Evolutionary conservation across 371 early-diverging fungal species (phyloP).

Genomic region (Mortierella sp.): DNA sequence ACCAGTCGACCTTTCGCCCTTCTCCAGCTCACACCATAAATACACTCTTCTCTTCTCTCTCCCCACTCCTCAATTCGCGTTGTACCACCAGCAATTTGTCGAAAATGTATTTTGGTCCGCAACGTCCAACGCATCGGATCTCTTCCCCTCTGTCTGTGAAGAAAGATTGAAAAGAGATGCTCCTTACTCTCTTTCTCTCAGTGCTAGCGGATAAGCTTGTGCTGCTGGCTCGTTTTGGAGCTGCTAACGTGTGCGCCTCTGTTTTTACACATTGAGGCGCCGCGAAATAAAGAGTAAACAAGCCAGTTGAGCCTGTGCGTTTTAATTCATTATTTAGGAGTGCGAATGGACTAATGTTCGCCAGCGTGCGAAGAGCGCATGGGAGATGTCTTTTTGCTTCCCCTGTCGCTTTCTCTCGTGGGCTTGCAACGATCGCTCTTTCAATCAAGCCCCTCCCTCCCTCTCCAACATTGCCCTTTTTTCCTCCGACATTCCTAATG

Average conservation of each 20-base stretch:
- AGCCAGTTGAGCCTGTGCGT: slow-evolving; percentile 11
- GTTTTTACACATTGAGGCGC: slow-evolving; percentile 4
- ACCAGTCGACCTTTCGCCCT: neutral
- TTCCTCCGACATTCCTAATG: slow-evolving; percentile 1
- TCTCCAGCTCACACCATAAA: slow-evolving; percentile 1
- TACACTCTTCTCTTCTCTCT: neutral
- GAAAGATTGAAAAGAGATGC: neutral
- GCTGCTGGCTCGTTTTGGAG: neutral
- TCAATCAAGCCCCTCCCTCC: neutral
- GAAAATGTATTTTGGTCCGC: neutral
- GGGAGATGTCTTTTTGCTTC: neutral
- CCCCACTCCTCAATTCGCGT: neutral
- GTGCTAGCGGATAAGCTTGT: neutral
- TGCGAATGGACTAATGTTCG: neutral
- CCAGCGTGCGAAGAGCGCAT: neutral
- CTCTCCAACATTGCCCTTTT: no score
- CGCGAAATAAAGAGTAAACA: neutral
- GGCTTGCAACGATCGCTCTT: neutral
- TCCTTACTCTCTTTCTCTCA: neutral
- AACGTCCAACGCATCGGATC: neutral
- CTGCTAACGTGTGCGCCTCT: neutral
- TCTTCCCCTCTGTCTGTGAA: neutral
- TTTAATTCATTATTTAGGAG: neutral
- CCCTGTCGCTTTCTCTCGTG: neutral
- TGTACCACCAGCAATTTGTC: slow-evolving; percentile 2